phyloP scores from a whole-genome alignment of 2,329 filamentous ascomycete genomes.

The Drechslerella dactyloides region DNA sequence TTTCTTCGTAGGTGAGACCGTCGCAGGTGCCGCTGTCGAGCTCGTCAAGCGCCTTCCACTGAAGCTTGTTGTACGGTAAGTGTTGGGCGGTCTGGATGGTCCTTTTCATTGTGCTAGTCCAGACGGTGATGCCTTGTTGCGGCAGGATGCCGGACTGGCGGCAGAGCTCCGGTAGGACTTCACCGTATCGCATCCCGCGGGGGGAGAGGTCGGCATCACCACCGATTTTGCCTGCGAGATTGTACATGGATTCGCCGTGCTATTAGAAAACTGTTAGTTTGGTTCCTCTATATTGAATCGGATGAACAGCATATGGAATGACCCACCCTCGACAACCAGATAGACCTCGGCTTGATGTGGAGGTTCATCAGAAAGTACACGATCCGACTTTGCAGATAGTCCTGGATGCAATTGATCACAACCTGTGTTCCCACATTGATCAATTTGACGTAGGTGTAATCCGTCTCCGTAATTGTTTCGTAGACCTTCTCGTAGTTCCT shows the following conservation, averaged over 20 bases:
- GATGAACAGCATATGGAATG: background rate
- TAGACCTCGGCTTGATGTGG: slow-evolving; percentile 93
- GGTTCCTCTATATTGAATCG: background rate
- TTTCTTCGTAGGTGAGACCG: slow-evolving; percentile 93
- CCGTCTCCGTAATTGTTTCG: slow-evolving; percentile 82
- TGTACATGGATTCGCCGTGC: slow-evolving; percentile 95
- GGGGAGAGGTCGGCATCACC: slow-evolving; percentile 86
- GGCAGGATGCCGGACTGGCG: slow-evolving; percentile 49
- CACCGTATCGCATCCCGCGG: slow-evolving; percentile 85
- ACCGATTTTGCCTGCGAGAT: slow-evolving; percentile 87
- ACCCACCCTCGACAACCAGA: slow-evolving; percentile 90
- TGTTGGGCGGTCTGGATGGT: slow-evolving; percentile 91
- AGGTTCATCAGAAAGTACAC: slow-evolving; percentile 99
- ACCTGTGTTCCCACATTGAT: slow-evolving; percentile 95
- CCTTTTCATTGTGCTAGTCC: slow-evolving; percentile 77
- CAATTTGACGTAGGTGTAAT: slow-evolving; percentile 94
- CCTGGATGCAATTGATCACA: slow-evolving; percentile 96
- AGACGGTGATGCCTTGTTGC: slow-evolving; percentile 67
- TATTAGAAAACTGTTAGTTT: slow-evolving; percentile 58
- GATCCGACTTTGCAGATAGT: slow-evolving; percentile 93
- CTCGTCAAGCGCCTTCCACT: slow-evolving; percentile 98
- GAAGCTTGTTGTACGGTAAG: slow-evolving; percentile 89
- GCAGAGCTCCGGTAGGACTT: slow-evolving; percentile 76
- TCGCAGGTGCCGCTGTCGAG: slow-evolving; percentile 96
- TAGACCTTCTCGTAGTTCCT: slow-evolving; percentile 98